Percentiles rank a stretch among this genome's conserved stretches.
Evolutionary conservation across 176 grass and related monocot genomes (phyloP).

Genomic region (Leersia perrieri): DNA sequence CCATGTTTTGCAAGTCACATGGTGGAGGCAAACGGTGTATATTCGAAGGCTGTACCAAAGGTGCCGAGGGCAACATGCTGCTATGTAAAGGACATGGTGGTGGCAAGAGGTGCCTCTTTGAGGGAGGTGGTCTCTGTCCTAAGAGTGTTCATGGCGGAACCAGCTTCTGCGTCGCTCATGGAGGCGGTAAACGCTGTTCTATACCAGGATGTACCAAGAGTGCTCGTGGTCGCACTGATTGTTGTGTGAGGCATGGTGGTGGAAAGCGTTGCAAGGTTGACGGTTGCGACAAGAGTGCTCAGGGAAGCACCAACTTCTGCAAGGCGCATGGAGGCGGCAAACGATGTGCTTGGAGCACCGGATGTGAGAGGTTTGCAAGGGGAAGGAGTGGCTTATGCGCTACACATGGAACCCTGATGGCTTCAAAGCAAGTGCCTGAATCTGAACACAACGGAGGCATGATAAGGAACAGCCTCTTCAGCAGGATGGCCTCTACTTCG

Average conservation of each 20-base stretch:
- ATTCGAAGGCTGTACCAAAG: conserved; percentile 70
- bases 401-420: conserved; percentile 56
- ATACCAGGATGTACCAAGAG: conserved; percentile 70
- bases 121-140: conserved; percentile 66
- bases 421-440: conserved; percentile 31
- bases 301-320: conserved; percentile 87
- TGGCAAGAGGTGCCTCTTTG: conserved; percentile 76
- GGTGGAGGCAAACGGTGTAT: conserved; percentile 85
- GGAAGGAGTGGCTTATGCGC: conserved; percentile 66
- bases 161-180: conserved; percentile 80
- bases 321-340: conserved; percentile 78
- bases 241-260: conserved; percentile 83
- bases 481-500: conserved; percentile 47
- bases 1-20: conserved; percentile 83
- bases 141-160: conserved; percentile 88
- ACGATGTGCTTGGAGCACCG: conserved; percentile 55
- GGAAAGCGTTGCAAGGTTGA: conserved; percentile 71
- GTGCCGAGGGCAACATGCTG: conserved; percentile 78
- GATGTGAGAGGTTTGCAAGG: conserved; percentile 86
- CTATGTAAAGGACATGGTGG: conserved; percentile 85
- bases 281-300: conserved; percentile 75
- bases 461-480: conserved; percentile 42
- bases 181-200: conserved; percentile 71
- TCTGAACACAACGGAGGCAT: conserved; percentile 22
- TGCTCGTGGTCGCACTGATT: conserved; percentile 65